Percentiles rank a stretch among this genome's conserved stretches.
These are phyloP conservation scores for Beauveria asiatica DNA, from an alignment of 2,329 filamentous ascomycete species.

Conservation along the genomic window DNA sequence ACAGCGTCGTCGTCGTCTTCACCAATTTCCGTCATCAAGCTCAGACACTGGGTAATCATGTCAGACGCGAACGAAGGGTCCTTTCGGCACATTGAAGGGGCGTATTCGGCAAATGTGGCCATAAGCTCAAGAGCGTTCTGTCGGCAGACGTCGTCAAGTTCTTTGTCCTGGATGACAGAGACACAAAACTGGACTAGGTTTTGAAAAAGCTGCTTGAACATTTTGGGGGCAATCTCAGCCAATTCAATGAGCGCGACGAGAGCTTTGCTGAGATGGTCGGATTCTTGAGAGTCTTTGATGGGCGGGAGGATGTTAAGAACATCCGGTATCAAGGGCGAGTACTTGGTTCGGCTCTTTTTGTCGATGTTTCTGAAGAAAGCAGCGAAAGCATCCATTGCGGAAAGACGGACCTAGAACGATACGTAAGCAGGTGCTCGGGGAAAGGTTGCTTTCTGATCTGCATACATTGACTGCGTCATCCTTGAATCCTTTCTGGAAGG, in stretches of 20 bases:
- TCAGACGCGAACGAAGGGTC: conserved; percentile 85
- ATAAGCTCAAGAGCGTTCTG: conserved; percentile 96
- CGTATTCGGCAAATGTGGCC: conserved; percentile 95
- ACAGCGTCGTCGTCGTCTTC: conserved; percentile 88
- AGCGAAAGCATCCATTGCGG: conserved; percentile 93
- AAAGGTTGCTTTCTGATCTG: conserved; percentile 10
- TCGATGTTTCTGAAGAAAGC: conserved; percentile 87
- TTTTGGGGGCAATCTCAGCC: conserved; percentile 88
- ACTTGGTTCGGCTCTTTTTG: conserved; percentile 84
- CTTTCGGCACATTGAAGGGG: conserved; percentile 89
- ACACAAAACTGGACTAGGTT: conserved; percentile 89
- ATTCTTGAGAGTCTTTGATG: conserved; percentile 84
- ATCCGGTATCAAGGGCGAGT: conserved; percentile 77
- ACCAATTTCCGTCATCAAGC: conserved; percentile 95
- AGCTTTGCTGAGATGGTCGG: conserved; percentile 82
- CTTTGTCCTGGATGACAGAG: conserved; percentile 91
- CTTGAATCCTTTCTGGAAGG: conserved; percentile 87
- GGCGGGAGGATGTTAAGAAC: conserved; percentile 91
- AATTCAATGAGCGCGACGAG: conserved; percentile 88
- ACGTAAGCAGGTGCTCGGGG: conserved; percentile 13
- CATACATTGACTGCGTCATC: conserved; percentile 73
- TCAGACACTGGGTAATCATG: conserved; percentile 98
- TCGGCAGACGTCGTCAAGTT: conserved; percentile 78
- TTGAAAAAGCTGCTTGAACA: conserved; percentile 94
- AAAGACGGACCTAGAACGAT: conserved; percentile 63